Base-by-base conservation (phyloP, 768 basidiomycete genomes). In the Pleurotus sapidus region DNA sequence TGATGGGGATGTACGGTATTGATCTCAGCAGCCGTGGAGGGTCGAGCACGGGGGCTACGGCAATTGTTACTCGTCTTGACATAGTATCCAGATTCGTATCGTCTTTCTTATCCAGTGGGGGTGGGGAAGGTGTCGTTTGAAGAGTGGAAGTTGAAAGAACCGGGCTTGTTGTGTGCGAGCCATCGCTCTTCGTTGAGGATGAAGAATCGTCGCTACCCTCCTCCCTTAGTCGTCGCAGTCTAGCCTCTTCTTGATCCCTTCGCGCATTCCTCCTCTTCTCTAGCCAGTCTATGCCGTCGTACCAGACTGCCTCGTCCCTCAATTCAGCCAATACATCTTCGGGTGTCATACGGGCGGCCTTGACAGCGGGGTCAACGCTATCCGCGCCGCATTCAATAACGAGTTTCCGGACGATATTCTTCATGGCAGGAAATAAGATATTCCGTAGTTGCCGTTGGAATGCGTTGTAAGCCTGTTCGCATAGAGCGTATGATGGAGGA, bases 51-150 rank as follows among this genome's bases (percentile, higher is more conserved):
- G 87, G 86, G n/a, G 81, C 77, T 2, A 84, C 75, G 4, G 83
- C 62, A 5, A 78, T 72, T 27, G 69, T 67, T n/a, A 65, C 63
- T 4, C 62, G 68, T 61, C 30, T 64, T 37, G 54, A 45, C 43
- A 17, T 48, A 17, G 57, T 39, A 38, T 34, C 15, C 46, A 49
- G n/a, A 46, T 49, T 8, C 38, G 54, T 34, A 39, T 71, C 70
- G 3, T 72, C 70, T 55, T 74, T 77, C 46, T 71, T 69, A 11
- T 70, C 70, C 58, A 65, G 5, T 24, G 88, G 88, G 0, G 88
- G 85, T 0, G 89, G 89, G 1, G 86, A 88, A 0, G 89, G 89
- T 5, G 89, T 90, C n/a, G 89, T 91, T 60, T 86, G 85, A 27
- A 91, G 65, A 5, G 89, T 91, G 6, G 86, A 82, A 1, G 87